Evolutionary conservation across 2,329 filamentous ascomycete genomes (phyloP).

Genomic region (Fusarium palustre): DNA sequence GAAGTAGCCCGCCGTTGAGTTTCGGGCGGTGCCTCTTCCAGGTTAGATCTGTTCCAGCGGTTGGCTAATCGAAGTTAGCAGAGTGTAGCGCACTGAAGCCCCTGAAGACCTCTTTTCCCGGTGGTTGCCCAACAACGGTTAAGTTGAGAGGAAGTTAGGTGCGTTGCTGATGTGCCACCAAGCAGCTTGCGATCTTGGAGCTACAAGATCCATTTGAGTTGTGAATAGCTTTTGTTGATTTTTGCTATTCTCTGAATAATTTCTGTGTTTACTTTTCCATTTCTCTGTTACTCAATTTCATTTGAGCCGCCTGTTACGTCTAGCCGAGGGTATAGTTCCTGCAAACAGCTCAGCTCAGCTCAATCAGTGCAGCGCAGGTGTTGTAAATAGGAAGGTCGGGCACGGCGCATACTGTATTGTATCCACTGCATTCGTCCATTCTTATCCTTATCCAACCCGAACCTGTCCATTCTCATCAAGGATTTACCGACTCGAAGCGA

Average conservation of each 20-base stretch:
- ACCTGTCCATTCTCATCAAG: conserved; percentile 34
- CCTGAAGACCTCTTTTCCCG: conserved; percentile 17
- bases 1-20: conserved; percentile 5
- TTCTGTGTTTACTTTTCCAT: not conserved
- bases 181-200: conserved; percentile 13
- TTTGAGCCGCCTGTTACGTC: not conserved
- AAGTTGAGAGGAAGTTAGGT: conserved; percentile 11
- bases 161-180: conserved; percentile 22
- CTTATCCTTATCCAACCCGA: conserved; percentile 41
- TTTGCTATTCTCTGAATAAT: not conserved
- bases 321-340: not conserved
- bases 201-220: conserved; percentile 4
- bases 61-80: conserved; percentile 26
- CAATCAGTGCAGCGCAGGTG: conserved; percentile 10
- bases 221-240: not conserved
- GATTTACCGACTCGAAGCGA: conserved; percentile 45
- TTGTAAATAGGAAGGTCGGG: conserved; percentile 42
- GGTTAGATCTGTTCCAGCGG: conserved; percentile 38
- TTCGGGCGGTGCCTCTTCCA: conserved; percentile 36
- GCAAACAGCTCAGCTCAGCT: conserved; percentile 31
- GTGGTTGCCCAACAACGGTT: conserved; percentile 39
- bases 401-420: conserved; percentile 28
- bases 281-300: not conserved
- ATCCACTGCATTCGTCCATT: conserved; percentile 39
- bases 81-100: conserved; percentile 33